Base-by-base conservation (phyloP, 2,329 filamentous ascomycete genomes). In the Tolypocladium ophioglossoides region DNA sequence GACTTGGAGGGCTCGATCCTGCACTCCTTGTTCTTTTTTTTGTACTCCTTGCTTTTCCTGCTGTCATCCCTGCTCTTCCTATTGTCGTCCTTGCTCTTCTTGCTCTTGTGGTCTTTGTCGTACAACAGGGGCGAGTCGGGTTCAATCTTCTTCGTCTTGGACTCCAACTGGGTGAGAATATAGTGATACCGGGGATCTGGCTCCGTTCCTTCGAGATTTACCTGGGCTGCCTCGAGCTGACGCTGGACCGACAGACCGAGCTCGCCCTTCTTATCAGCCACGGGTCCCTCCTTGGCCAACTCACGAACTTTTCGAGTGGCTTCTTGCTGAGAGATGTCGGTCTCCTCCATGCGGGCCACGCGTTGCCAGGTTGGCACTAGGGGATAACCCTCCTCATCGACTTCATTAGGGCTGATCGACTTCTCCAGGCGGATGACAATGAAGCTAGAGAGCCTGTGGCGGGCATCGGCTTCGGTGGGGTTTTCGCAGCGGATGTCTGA, bases 121-220 rank as follows among this genome's bases (percentile, higher is more conserved):
- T 41, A 16, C 37, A 24, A 57, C 51, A n/a, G 27, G 44, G 37
- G 54, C 30, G 10, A 14, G 40, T 35, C 46, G 5, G 62, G 59
- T 14, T 59, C 57, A 24, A 70, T 57, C 39, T 61, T 59, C 52
- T 62, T 68, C 4, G 70, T 59, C 53, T 71, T 66, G 30, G 69
- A 69, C 39, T 78, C 71, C 8, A 79, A 62, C 60, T 79, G 77
- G 16, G 65, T 72, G 5, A 80, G 62, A 18, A 66, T 64, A 56
- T 72, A 74, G 30, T 68, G 60, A 54, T 67, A 79, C 7, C 70
- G 68, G 2, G 46, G 53, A 39, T 78, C 73, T 3, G 41, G 52
- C 18, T 78, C 73, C 5, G 40, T 39, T 2, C 52, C 38, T 18
- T 66, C 61, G 11, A 78, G 64, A 1, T 66, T 58, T 8, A 68